phyloP scores from a whole-genome alignment of 202 grass and related monocot genomes.

The Brachypodium distachyon region DNA sequence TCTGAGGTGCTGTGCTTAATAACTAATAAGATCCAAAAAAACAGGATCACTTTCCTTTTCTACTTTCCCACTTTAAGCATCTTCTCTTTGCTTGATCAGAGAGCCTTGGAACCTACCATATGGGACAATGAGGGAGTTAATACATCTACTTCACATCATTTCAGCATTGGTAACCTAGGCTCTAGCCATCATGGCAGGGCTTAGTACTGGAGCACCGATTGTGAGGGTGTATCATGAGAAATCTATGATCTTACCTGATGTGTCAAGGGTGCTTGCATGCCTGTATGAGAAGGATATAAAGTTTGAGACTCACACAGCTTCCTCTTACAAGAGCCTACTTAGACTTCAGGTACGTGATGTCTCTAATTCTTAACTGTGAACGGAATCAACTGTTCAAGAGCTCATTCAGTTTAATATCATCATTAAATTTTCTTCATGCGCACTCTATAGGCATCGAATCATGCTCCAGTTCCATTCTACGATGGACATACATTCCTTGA shows the following conservation, averaged over 20 bases:
- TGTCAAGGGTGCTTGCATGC: conserved; percentile 84
- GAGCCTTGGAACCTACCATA: conserved; percentile 41
- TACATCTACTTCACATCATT: neutral
- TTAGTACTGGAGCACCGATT: conserved; percentile 24
- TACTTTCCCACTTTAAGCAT: conserved; percentile 50
- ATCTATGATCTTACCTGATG: conserved; percentile 66
- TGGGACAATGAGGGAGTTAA: neutral
- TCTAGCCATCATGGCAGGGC: conserved; percentile 33
- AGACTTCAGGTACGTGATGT: conserved; percentile 71
- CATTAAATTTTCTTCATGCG: conserved; percentile 8
- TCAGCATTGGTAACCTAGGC: conserved; percentile 11
- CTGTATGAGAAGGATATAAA: conserved; percentile 80
- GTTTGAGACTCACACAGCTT: conserved; percentile 16
- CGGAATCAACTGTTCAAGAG: neutral
- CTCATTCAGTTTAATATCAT: neutral
- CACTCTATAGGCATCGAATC: conserved; percentile 39
- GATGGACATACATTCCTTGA: conserved; percentile 59
- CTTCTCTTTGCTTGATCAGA: conserved; percentile 66
- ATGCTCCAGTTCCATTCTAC: conserved; percentile 58
- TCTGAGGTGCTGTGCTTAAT: neutral
- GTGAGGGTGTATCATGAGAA: conserved; percentile 72
- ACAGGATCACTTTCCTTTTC: conserved; percentile 11
- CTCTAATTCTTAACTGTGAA: neutral
- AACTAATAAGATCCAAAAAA: no score
- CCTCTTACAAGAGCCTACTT: conserved; percentile 50